Evolutionary conservation across 257 asterid species (phyloP), one percentile per base, ranked within the genome.

Genomic region (Pogostemon cablin): DNA sequence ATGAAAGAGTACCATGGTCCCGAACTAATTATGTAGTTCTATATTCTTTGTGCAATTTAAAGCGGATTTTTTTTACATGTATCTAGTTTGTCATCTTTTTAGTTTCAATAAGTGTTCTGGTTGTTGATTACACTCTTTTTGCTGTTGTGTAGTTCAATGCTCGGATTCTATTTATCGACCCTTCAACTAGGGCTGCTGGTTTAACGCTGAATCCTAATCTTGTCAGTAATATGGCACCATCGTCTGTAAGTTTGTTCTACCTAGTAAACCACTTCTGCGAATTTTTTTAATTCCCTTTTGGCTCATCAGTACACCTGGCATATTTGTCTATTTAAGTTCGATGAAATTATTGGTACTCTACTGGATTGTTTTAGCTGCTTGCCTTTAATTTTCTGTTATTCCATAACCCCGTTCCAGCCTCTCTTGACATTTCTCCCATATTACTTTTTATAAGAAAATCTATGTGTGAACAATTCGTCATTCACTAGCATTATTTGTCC

Each of bases 151-250:
- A 95, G 99, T 86, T 91, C 83, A 88, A 83, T 84, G 96, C 99
- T 55, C 96, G 99, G 64, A 89, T 95, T 82, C 81, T 95, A 80
- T 95, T 95, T 79, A 86, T 95, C 75, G 99, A 95, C 65, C 97
- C 99, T 73, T 79, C 93, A 56, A 87, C 90, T 57, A 85, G 99
- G 82, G 97, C 99, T 83, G 87, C 91, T 78, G 99, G 99, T 44
- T 86, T 93, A 78, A 89, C 99, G n/a, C 60, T 93, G 87, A 93
- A 86, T 74, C 88, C 96, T 69, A 83, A 83, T 68, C 86, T 93
- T 62, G 90, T 93, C 77, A 76, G 75, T 56, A 89, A 91, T 81
- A 87, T 74, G 77, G 90, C 98, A 69, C 90, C 99, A 55, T 75
- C 96, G 71, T 68, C 85, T 25, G 99, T 93, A 89, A 91, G 99